Conservation (phyloP, 805 yeast species). For the Candida michaelii region DNA sequence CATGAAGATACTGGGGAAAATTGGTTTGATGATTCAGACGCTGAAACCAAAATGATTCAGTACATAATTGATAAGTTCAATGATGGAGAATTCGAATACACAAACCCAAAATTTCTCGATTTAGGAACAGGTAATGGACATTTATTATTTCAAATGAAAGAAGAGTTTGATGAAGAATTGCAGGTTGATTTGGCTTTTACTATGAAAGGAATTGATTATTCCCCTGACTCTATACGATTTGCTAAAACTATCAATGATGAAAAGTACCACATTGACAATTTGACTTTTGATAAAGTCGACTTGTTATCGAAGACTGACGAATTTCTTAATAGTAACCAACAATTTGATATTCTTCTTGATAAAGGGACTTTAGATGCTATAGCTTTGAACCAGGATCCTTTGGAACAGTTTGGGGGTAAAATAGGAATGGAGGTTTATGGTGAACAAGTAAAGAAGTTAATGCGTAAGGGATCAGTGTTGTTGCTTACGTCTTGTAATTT, state of each 20-base stretch:
- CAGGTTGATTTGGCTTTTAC: constrained; percentile 8
- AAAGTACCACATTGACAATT: constrained; percentile 33
- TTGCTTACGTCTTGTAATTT: constrained; percentile 92
- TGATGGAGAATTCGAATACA: constrained; percentile 19
- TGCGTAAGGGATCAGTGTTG: constrained; percentile 58
- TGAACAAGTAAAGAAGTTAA: constrained; percentile 51
- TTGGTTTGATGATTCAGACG: constrained; percentile 96
- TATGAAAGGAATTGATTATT: constrained; percentile 77
- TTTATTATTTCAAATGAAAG: constrained; percentile 64
- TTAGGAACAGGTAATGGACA: constrained; percentile 98
- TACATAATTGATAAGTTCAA: constrained; percentile 58
- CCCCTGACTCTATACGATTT: constrained; percentile 75
- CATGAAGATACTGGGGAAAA: constrained; percentile 89
- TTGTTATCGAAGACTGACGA: constrained; percentile 46
- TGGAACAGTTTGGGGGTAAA: constrained; percentile 43
- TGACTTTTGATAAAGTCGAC: constrained; percentile 69
- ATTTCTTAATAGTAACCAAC: constrained; percentile 36
- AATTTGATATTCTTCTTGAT: constrained; percentile 78
- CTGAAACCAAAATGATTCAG: constrained; percentile 80
- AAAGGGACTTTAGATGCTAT: constrained; percentile 98
- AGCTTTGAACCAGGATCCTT: constrained; percentile 66
- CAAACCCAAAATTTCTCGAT: constrained; percentile 56
- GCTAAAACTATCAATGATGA: constrained; percentile 57
- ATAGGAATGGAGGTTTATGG: constrained; percentile 64
- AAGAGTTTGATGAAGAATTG: constrained; percentile 55